Base-by-base conservation (phyloP, 2,329 filamentous ascomycete genomes). In the Pyricularia pennisetigena region DNA sequence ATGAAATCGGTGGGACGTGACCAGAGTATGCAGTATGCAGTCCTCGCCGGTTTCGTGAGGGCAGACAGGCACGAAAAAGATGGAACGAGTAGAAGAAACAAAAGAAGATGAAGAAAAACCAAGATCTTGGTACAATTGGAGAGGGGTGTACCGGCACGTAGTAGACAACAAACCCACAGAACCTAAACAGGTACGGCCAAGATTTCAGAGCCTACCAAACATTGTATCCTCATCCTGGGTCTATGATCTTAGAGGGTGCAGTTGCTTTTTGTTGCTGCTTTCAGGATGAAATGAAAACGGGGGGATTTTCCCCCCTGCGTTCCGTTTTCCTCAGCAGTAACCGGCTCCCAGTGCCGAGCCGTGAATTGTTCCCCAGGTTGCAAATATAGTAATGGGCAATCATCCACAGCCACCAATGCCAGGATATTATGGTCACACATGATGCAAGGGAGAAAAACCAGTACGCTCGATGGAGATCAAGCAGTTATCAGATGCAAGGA, bases 21-120 rank as follows among this genome's bases (percentile, higher is more conserved):
- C 41, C n/a, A 49, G 41, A 49, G 32, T 16, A 49, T 49, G 41
- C 41, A 49, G 32, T 16, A 49, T 49, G 41, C 41, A 49, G 41
- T n/a, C 20, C 41, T 49, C 41, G n/a, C 41, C 41, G 41, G 41
- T n/a, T 49, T 49, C 20, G 28, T 12, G 49, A 61, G 28, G 59
- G 26, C 26, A 64, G 23, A 32, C n/a, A 35, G 41, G 30, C n/a
- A 29, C 24, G 35, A 30, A 64, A 41, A 57, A 10, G 24, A 65
- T 49, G 10, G 20, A 35, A 29, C 20, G 12, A 23, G 12, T 7
- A 32, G 23, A 65, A 10, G 9, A 32, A 14, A 61, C 20, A 66
- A 65, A 68, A 61, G 24, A 35, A 59, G 7, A 41, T 32, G 62
- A 35, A 65, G 5, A 66, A 59, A 59, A 61, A 68, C 32, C 32